Evolutionary conservation across 768 basidiomycete genomes (phyloP), one percentile per base, ranked within the genome.

Genomic region (Pleurotus sapidus): DNA sequence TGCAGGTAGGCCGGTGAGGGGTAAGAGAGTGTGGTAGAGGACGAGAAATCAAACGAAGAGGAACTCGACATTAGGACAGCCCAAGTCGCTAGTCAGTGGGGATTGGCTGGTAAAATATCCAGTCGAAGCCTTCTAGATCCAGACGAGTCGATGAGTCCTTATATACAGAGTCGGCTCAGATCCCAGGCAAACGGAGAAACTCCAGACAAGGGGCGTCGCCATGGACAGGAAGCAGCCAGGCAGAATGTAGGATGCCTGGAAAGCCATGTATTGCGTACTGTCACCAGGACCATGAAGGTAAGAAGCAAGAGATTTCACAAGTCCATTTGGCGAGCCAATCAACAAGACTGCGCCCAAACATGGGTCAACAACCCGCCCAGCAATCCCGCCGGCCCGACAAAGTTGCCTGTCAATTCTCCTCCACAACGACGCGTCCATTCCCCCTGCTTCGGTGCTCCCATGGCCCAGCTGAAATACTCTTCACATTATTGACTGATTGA

Each of bases 1-100:
- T 54, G 51, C 9, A 54, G 51, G 51, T 42, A 39, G 37, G 51
- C 51, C 20, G 51, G 51, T n/a, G 51, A 54, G 24, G 51, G 51
- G 39, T 54, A 54, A 20, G 51, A 20, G 39, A 54, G 51, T 17
- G 51, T 18, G 51, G 24, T 54, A 38, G 37, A 25, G 11, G 51
- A 54, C 24, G 51, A 20, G 20, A 42, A 54, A 42, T 54, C 51
- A 38, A 54, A 39, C 37, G 51, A 40, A 54, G 51, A 38, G 51
- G 37, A 17, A 54, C 20, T 42, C 51, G 51, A 54, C 51, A 54
- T 54, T 24, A 54, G 20, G 51, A 54, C n/a, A 15, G 1, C 51
- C 51, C 51, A 54, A 42, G 51, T 54, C 51, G 51, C 51, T 38
- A 54, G 39, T 54, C 51, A 54, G 51, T 39, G 39, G 30, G 30